Percentiles rank a stretch among this genome's conserved stretches.
phyloP scores from a whole-genome alignment of 2,329 filamentous ascomycete species.

The Calonectria leucothoes region DNA sequence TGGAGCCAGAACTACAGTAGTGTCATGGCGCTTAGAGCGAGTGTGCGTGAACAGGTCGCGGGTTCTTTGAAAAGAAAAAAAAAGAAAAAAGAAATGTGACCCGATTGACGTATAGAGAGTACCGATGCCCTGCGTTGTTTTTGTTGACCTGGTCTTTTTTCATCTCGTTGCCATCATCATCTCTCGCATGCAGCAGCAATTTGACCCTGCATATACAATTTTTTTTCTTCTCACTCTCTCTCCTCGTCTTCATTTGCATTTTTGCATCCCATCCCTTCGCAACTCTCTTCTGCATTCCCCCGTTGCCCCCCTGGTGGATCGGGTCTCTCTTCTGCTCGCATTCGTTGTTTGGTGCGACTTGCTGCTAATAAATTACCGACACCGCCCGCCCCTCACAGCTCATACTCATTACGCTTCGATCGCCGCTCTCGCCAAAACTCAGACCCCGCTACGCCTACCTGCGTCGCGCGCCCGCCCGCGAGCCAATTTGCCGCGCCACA shows the following conservation, averaged over 20 bases:
- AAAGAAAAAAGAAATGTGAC: not conserved
- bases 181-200: not conserved
- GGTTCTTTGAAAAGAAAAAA: not conserved
- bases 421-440: constrained; percentile 3
- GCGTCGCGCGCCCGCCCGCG: not conserved
- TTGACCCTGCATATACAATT: not conserved
- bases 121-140: constrained; percentile 6
- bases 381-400: not conserved
- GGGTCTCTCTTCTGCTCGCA: not conserved
- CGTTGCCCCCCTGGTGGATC: too few species aligned
- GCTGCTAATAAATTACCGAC: constrained; percentile 1
- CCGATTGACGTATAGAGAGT: not conserved
- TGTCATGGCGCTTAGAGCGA: not conserved
- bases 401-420: constrained; percentile 4
- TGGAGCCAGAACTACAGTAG: constrained; percentile 12
- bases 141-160: not conserved
- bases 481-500: constrained; percentile 11
- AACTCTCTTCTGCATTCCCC: not conserved
- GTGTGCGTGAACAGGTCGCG: not conserved
- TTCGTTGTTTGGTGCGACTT: not conserved
- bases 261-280: not conserved
- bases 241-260: not conserved
- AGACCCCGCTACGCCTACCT: not conserved
- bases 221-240: constrained; percentile 11
- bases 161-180: not conserved